Base-by-base conservation (phyloP, 352 stramenopile species). In the Pythium sp. region DNA sequence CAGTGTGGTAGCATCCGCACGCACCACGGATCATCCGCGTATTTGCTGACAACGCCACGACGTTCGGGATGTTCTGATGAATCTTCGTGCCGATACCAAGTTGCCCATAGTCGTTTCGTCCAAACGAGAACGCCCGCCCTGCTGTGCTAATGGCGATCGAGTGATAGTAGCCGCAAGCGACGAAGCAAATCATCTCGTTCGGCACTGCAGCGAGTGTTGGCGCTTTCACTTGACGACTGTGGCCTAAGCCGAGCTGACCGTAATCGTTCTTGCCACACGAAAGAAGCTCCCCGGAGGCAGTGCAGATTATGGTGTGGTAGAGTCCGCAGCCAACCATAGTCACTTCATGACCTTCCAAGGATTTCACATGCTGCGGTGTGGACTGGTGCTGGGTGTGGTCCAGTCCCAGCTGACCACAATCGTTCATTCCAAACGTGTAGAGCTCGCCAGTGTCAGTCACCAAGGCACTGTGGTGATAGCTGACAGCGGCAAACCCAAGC, bases 351-450 rank as follows among this genome's bases (percentile, higher is more conserved):
- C 85, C 77, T 51, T 91, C 80, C n/a, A 96, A 69, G 2, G 73
- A 72, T 55, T 91, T 94, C 14, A 95, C 88, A n/a, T 85, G 70
- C 62, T 94, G 86, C 1, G 89, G 87, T 0, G 78, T 83, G 8
- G 83, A 79, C 58, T 90, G 80, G 55, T 94, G 83, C 41, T 92
- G 83, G 12, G 86, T 95, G 62, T 93, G 82, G 65, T 96, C 87
- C 12, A 93, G 73, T 5, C 87, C 89, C 34, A 96, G 77, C 49
- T 96, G 89, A 5, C 89, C 89, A 64, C 87, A 96, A 73, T 96
- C 89, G 36, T 96, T 96, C 87, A 95, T 95, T 14, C 89, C 89
- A 67, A 95, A 97, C 8, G 88, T 92, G 71, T 92, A 97, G 4
- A 96, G 70, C 43, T 94, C 85, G 1, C 89, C 87, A 8, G 65